Percentiles rank a stretch among this genome's conserved stretches.
phyloP scores from a whole-genome alignment of 2,329 filamentous ascomycete species.

The Ophiostoma australiae region DNA sequence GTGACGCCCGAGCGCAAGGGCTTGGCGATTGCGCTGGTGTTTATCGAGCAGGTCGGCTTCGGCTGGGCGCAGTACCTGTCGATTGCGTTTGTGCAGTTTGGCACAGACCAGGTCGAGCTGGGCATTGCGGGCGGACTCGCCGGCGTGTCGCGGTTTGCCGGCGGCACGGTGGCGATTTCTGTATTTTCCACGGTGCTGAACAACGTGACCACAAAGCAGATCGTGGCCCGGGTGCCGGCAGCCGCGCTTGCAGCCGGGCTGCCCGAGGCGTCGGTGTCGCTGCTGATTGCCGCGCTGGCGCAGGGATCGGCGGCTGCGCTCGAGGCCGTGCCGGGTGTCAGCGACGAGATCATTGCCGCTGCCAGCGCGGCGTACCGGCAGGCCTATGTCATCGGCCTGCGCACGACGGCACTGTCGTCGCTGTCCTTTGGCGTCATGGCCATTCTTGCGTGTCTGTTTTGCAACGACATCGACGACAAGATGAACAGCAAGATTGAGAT shows the following conservation, averaged over 20 bases:
- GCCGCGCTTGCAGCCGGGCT: background rate
- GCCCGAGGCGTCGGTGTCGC: background rate
- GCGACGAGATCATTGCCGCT: slow-evolving; percentile 25
- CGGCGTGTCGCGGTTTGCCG: slow-evolving; percentile 42
- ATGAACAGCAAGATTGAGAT: slow-evolving; percentile 39
- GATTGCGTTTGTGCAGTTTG: slow-evolving; percentile 47
- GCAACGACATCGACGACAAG: slow-evolving; percentile 35
- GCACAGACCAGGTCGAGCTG: slow-evolving; percentile 45
- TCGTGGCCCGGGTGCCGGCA: background rate
- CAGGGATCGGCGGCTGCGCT: background rate
- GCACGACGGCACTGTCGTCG: slow-evolving; percentile 33
- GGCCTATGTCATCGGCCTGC: slow-evolving; percentile 33
- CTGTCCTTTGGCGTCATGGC: slow-evolving; percentile 33
- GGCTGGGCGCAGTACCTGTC: slow-evolving; percentile 45
- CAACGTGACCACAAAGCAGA: background rate
- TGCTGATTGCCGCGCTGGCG: background rate
- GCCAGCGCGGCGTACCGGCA: slow-evolving; percentile 33
- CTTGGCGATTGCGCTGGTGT: slow-evolving; percentile 45
- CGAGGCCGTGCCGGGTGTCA: background rate
- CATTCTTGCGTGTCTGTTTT: slow-evolving; percentile 34
- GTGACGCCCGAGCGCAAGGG: slow-evolving; percentile 42
- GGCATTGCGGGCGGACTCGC: slow-evolving; percentile 42
- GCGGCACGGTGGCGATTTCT: slow-evolving; percentile 40
- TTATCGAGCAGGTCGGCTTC: slow-evolving; percentile 42
- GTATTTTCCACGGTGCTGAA: slow-evolving; percentile 15